phyloP scores from a whole-genome alignment of 164 flowering plant genomes.

The Liquidambar formosana region DNA sequence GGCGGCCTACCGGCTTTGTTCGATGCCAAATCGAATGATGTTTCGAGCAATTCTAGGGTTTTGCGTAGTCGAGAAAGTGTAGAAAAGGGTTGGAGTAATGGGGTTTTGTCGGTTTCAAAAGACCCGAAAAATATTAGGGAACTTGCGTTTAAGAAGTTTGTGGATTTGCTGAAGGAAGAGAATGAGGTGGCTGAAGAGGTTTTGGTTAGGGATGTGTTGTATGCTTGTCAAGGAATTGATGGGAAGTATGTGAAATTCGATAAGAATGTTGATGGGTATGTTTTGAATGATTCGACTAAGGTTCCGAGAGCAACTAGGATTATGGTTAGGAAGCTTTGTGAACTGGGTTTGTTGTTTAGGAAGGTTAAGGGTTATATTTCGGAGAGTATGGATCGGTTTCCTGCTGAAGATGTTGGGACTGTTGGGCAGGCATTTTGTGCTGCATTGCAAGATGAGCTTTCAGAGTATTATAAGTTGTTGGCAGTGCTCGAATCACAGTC shows the following conservation, averaged over 20 bases:
- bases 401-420: conserved; percentile 90
- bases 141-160: conserved; percentile 75
- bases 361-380: conserved; percentile 83
- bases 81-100: conserved; percentile 55
- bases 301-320: conserved; percentile 65
- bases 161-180: conserved; percentile 69
- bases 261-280: conserved; percentile 57
- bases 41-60: conserved; percentile 24
- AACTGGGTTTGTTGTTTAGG: conserved; percentile 88
- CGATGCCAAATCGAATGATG: conserved; percentile 24
- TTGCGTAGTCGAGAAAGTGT: conserved; percentile 18
- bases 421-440: conserved; percentile 99
- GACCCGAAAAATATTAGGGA: conserved; percentile 82
- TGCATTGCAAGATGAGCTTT: conserved; percentile 92
- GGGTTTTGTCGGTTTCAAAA: conserved; percentile 68
- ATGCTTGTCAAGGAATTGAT: conserved; percentile 94
- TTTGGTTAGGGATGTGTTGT: conserved; percentile 90
- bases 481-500: conserved; percentile 93
- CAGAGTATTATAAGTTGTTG: conserved; percentile 84
- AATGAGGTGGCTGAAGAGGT: conserved; percentile 78
- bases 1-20: conserved; percentile 52
- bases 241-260: conserved; percentile 81
- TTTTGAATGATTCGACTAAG: conserved; percentile 48
- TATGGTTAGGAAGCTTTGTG: conserved; percentile 79
- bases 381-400: conserved; percentile 77